These are phyloP conservation scores for Penicillium glabrum DNA, from an alignment of 2,329 filamentous ascomycete species.

Conservation along the genomic window DNA sequence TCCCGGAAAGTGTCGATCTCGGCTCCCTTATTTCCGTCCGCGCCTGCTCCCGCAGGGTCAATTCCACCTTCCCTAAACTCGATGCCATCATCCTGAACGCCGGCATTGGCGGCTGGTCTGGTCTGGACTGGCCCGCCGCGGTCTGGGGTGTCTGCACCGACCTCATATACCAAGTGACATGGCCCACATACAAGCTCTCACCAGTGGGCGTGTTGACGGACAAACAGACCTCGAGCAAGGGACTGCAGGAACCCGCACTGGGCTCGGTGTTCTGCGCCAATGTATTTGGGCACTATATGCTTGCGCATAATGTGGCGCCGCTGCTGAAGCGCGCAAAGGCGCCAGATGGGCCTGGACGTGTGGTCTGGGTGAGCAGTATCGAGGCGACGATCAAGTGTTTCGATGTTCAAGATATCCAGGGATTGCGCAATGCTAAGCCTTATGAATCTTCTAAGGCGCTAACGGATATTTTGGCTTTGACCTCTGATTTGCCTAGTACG, in stretches of 20 bases:
- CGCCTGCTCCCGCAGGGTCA: conserved; percentile 52
- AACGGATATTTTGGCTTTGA: conserved; percentile 79
- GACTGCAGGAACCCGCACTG: conserved; percentile 57
- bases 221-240: conserved; percentile 44
- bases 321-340: conserved; percentile 59
- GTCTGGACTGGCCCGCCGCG: conserved; percentile 68
- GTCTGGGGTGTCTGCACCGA: conserved; percentile 61
- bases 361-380: conserved; percentile 86
- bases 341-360: conserved; percentile 55
- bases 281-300: conserved; percentile 91
- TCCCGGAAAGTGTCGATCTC: conserved; percentile 60
- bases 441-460: conserved; percentile 89
- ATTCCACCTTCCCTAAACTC: conserved; percentile 62
- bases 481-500: conserved; percentile 65
- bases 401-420: conserved; percentile 72
- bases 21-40: conserved; percentile 57
- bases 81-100: conserved; percentile 84
- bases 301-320: conserved; percentile 76
- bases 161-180: conserved; percentile 68
- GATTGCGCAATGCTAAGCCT: conserved; percentile 59
- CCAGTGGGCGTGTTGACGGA: conserved; percentile 55
- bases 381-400: conserved; percentile 65
- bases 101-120: conserved; percentile 81
- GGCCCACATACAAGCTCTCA: conserved; percentile 73
- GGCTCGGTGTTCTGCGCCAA: conserved; percentile 89